These are phyloP conservation scores for Jacaranda copaia DNA, from an alignment of 257 asterid genomes.

Conservation along the genomic window DNA sequence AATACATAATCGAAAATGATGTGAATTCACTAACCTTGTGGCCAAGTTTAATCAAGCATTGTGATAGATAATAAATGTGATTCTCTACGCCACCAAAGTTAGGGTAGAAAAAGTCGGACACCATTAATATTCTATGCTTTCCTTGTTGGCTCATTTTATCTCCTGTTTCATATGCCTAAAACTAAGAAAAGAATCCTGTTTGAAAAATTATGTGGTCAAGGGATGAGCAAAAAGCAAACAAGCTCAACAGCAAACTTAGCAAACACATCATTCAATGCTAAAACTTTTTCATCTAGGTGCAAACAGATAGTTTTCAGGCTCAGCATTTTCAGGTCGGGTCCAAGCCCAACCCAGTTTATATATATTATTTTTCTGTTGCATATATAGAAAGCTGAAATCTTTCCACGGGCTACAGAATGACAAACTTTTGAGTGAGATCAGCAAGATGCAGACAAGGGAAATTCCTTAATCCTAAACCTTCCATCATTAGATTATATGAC, in stretches of 20 bases:
- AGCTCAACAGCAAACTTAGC: constrained; percentile 14
- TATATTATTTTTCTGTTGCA: no score
- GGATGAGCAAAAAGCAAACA: constrained; percentile 10
- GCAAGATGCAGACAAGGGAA: no score
- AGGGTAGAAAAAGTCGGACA: constrained; percentile 93
- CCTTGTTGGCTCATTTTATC: constrained; percentile 55
- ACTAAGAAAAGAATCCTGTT: constrained; percentile 16
- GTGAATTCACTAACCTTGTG: constrained; percentile 70
- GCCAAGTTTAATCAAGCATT: constrained; percentile 86
- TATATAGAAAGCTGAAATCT: no score
- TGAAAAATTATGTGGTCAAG: neutral
- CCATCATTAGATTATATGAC: no score
- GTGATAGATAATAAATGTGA: constrained; percentile 93
- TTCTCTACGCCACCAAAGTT: constrained; percentile 97
- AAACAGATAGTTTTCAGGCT: no score
- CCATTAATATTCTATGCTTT: constrained; percentile 81
- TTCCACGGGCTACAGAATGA: no score
- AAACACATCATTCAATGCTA: neutral
- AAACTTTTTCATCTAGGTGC: constrained; percentile 7
- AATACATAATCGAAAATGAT: constrained; percentile 6
- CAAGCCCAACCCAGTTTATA: no score
- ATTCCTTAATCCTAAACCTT: no score
- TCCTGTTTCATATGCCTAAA: constrained; percentile 37
- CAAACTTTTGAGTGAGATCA: no score
- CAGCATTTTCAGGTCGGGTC: no score